Conservation (phyloP, 805 yeast genomes). For the Pichia kluyveri region DNA sequence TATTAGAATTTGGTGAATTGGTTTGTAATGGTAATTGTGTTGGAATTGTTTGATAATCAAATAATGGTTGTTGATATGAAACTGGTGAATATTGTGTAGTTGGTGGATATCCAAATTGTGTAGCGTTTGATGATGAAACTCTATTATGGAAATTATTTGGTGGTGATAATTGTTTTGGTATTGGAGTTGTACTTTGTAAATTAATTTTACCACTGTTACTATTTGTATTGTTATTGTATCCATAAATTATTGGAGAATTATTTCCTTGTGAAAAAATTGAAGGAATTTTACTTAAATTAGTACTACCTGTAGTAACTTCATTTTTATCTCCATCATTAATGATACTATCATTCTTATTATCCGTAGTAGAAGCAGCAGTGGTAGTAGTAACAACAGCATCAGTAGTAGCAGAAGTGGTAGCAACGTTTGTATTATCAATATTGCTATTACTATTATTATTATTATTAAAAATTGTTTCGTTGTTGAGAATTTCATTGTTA, state of each 20-base stretch:
- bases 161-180: neutral
- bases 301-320: neutral
- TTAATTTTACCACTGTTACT: neutral
- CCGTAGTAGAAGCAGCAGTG: too few species aligned
- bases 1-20: neutral
- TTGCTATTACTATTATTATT: too few species aligned
- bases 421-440: too few species aligned
- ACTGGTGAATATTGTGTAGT: neutral
- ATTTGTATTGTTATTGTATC: neutral
- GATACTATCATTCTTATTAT: too few species aligned
- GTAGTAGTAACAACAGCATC: too few species aligned
- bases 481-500: neutral
- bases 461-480: too few species aligned
- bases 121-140: conserved; percentile 5
- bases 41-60: neutral
- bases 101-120: conserved; percentile 7
- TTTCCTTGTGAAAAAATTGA: neutral
- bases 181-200: neutral
- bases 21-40: neutral
- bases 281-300: neutral
- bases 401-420: too few species aligned
- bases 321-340: neutral
- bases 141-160: conserved; percentile 7
- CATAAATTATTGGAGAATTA: neutral
- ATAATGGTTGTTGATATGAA: conserved; percentile 10